Conservation (phyloP, 768 basidiomycete species). For the Pleurotus djamor region DNA sequence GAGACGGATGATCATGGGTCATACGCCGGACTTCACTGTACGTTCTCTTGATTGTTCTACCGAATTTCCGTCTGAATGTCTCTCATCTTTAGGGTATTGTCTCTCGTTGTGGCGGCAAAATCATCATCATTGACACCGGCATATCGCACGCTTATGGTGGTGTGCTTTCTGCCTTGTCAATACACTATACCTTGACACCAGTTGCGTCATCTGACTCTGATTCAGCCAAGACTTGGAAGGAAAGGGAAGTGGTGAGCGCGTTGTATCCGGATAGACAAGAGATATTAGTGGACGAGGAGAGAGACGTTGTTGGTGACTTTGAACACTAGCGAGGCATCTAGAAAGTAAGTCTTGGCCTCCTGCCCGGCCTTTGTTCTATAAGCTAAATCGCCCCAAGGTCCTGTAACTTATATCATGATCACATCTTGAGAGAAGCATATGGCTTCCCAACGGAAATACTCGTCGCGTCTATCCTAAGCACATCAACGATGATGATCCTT, state of each 20-base stretch:
- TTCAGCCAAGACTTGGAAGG: slow-evolving; percentile 44
- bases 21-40: slow-evolving; percentile 87
- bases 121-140: slow-evolving; percentile 98
- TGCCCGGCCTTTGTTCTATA: too few relatives aligned
- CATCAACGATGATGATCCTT: not conserved
- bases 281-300: slow-evolving; percentile 44
- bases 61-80: not conserved
- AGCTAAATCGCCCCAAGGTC: too few relatives aligned
- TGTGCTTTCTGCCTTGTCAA: slow-evolving; percentile 81
- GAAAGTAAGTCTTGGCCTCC: not conserved
- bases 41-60: slow-evolving; percentile 14
- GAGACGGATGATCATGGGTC: slow-evolving; percentile 91
- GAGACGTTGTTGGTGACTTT: slow-evolving; percentile 39
- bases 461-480: too few relatives aligned
- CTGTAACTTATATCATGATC: too few relatives aligned
- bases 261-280: slow-evolving; percentile 56
- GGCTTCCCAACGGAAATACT: too few relatives aligned
- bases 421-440: too few relatives aligned
- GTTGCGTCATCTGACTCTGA: slow-evolving; percentile 22
- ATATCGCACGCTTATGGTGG: slow-evolving; percentile 98
- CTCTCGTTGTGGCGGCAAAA: slow-evolving; percentile 84
- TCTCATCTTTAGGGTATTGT: slow-evolving; percentile 58
- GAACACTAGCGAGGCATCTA: not conserved
- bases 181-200: slow-evolving; percentile 81
- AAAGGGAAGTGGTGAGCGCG: slow-evolving; percentile 65